phyloP scores from a whole-genome alignment of 1,284 basidiomycete species.

The Naganishia albida region DNA sequence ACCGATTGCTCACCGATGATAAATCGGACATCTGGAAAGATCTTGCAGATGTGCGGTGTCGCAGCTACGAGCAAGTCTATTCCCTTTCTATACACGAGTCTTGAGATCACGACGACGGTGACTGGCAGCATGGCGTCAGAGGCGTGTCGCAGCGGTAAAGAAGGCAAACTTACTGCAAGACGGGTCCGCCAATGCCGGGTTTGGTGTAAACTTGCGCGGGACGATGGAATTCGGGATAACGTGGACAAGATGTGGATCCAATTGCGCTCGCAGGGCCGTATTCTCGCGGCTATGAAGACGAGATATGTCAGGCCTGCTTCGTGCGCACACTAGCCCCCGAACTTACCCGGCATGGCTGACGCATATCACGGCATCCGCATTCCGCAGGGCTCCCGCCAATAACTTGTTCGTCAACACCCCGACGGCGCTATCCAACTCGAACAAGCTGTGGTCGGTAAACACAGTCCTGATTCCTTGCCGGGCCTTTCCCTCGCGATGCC shows the following conservation, averaged over 20 bases:
- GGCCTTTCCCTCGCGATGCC: background rate
- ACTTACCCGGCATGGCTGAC: conserved; percentile 93
- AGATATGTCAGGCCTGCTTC: too few relatives aligned
- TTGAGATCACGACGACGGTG: conserved; percentile 89
- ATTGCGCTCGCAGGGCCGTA: conserved; percentile 80
- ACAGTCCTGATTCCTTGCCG: conserved; percentile 67
- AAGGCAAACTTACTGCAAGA: conserved; percentile 62
- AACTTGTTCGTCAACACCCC: conserved; percentile 97
- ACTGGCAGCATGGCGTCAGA: conserved; percentile 58
- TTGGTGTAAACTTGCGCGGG: conserved; percentile 78
- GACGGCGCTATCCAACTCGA: conserved; percentile 93
- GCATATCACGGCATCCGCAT: conserved; percentile 91
- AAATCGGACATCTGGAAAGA: conserved; percentile 82
- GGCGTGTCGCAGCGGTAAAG: background rate
- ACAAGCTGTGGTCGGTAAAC: conserved; percentile 96
- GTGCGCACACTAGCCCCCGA: background rate
- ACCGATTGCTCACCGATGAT: conserved; percentile 67
- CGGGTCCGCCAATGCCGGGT: conserved; percentile 55
- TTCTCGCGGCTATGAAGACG: conserved; percentile 73
- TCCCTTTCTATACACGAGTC: conserved; percentile 95
- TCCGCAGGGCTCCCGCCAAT: conserved; percentile 77
- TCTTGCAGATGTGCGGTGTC: conserved; percentile 81
- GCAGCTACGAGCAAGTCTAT: conserved; percentile 92
- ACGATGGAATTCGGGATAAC: conserved; percentile 96
- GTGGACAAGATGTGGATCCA: conserved; percentile 71